phyloP scores from a whole-genome alignment of 495 filamentous ascomycete species.

The Geoglossum glabrum region DNA sequence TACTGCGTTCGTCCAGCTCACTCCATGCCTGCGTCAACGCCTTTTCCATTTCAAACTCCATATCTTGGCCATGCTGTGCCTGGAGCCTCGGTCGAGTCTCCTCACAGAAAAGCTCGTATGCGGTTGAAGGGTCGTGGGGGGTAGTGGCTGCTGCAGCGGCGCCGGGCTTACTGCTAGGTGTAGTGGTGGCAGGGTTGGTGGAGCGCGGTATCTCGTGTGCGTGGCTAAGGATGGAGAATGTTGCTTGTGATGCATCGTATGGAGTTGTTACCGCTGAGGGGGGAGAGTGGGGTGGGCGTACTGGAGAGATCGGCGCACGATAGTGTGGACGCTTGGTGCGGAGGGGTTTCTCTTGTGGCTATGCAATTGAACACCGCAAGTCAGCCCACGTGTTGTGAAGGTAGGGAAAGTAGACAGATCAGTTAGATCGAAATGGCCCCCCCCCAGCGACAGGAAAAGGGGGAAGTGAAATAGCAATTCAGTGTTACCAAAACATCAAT shows the following conservation, averaged over 20 bases:
- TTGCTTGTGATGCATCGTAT: conserved; percentile 1
- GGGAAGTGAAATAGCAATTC: conserved; percentile 11
- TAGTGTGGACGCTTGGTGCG: conserved; percentile 55
- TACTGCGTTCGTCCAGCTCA: background rate
- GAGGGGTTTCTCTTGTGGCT: conserved; percentile 83
- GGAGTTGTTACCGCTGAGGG: conserved; percentile 9
- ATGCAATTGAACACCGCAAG: conserved; percentile 4
- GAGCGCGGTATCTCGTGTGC: conserved; percentile 4
- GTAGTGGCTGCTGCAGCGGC: background rate
- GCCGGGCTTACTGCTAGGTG: background rate
- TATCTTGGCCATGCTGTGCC: background rate
- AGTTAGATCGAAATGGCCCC: conserved; percentile 18
- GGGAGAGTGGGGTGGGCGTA: background rate
- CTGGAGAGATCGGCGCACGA: background rate
- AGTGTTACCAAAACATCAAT: conserved; percentile 8
- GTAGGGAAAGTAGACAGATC: conserved; percentile 3
- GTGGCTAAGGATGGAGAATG: conserved; percentile 6
- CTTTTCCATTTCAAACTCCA: background rate
- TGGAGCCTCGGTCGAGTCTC: background rate
- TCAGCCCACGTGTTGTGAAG: too few relatives aligned
- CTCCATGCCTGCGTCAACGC: background rate
- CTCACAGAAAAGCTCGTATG: background rate
- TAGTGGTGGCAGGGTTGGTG: background rate
- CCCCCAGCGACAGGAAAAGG: conserved; percentile 5
- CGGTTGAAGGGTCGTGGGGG: background rate